These are phyloP conservation scores for Yarrowia alimentaria DNA, from an alignment of 805 yeast genomes.

Conservation along the genomic window DNA sequence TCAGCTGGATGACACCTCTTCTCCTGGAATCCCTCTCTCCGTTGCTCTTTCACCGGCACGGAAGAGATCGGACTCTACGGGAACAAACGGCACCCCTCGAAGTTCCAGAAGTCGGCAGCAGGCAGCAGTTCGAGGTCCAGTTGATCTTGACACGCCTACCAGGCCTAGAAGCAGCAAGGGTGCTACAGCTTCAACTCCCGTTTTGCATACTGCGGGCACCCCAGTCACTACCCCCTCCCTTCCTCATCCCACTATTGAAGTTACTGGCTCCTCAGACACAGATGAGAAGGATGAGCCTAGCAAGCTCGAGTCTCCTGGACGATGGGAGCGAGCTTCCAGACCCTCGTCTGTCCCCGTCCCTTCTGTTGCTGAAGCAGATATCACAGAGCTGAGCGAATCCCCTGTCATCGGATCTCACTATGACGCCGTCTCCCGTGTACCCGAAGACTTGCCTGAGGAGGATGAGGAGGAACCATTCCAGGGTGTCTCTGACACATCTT, in stretches of 20 bases:
- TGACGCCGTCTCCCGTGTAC: conserved; percentile 3
- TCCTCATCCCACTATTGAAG: conserved; percentile 23
- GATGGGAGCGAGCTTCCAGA: conserved; percentile 23
- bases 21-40: conserved; percentile 20
- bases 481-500: too few species aligned
- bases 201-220: conserved; percentile 1
- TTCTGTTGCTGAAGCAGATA: conserved; percentile 1
- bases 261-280: conserved; percentile 12
- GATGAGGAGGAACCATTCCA: too few species aligned
- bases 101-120: conserved; percentile 11
- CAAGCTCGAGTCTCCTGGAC: conserved; percentile 7
- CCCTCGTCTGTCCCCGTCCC: conserved; percentile 1
- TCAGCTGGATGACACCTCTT: conserved; percentile 12
- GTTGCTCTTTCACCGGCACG: conserved; percentile 23
- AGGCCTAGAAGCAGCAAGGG: background rate
- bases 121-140: background rate
- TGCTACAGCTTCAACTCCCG: conserved; percentile 1
- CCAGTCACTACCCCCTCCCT: conserved; percentile 13
- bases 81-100: conserved; percentile 8
- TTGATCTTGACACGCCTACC: conserved; percentile 15
- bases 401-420: conserved; percentile 18
- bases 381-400: conserved; percentile 8
- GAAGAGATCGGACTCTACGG: conserved; percentile 14
- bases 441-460: too few species aligned
- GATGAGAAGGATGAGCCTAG: conserved; percentile 15